A percentile compares a stretch with the other conserved stretches of the same genome.
These are phyloP conservation scores for Backusella mclennaniae DNA, from an alignment of 192 early-diverging fungal species.

Conservation along the genomic window DNA sequence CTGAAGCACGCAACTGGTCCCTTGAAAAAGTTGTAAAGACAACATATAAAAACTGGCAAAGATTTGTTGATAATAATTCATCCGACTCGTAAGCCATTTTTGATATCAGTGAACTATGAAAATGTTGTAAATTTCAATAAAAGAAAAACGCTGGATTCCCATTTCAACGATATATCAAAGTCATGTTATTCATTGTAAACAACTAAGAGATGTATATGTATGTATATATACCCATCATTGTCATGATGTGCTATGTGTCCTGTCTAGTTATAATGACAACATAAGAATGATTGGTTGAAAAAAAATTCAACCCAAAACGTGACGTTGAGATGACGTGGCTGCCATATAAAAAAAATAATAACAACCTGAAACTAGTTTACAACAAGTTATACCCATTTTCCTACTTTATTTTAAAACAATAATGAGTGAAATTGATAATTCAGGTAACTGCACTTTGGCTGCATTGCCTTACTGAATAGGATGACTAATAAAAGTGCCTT, in stretches of 20 bases:
- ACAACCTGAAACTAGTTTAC: background rate
- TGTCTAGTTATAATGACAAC: too few species aligned
- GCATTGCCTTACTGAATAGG: background rate
- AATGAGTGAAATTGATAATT: slow-evolving; percentile 15
- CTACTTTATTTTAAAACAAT: background rate
- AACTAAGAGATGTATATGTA: background rate
- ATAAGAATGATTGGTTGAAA: background rate
- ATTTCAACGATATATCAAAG: background rate
- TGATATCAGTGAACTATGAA: background rate
- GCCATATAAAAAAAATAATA: background rate
- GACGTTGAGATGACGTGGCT: background rate
- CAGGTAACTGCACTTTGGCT: background rate
- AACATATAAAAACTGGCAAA: background rate
- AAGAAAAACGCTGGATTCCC: background rate
- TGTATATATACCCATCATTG: too few species aligned
- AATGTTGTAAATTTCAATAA: background rate
- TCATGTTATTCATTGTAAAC: background rate
- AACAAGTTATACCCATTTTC: background rate
- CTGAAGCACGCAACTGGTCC: slow-evolving; percentile 60
- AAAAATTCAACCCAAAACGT: background rate
- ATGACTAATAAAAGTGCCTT: background rate
- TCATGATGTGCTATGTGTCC: too few species aligned
- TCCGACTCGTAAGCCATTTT: background rate
- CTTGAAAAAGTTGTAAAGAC: slow-evolving; percentile 15
- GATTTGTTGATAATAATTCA: background rate